Conservation (phyloP, 2,329 filamentous ascomycete genomes). For the Apiospora aurea region DNA sequence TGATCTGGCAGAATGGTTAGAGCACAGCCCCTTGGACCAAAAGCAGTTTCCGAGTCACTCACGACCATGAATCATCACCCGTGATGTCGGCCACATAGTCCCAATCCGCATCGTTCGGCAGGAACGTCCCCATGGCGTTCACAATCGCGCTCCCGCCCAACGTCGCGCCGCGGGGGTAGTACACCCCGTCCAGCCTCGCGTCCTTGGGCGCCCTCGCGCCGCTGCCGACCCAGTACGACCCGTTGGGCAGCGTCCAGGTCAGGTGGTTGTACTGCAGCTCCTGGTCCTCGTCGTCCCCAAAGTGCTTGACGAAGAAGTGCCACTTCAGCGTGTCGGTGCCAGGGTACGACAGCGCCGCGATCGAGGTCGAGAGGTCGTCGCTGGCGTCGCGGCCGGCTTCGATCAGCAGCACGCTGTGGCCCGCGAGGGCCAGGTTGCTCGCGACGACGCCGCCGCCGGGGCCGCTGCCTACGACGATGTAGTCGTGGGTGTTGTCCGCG, state of each 20-base stretch:
- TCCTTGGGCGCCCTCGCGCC: constrained; percentile 33
- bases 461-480: constrained; percentile 58
- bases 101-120: constrained; percentile 35
- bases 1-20: constrained; percentile 27
- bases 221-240: constrained; percentile 33
- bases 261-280: constrained; percentile 45
- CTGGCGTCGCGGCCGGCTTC: constrained; percentile 60
- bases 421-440: constrained; percentile 57
- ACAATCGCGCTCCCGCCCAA: constrained; percentile 39
- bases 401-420: constrained; percentile 58
- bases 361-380: constrained; percentile 32
- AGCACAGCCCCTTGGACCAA: not conserved
- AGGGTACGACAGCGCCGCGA: constrained; percentile 42
- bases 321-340: constrained; percentile 49
- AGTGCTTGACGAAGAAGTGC: constrained; percentile 64
- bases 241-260: constrained; percentile 32
- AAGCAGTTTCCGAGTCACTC: not conserved
- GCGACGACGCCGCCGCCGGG: constrained; percentile 59
- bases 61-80: constrained; percentile 35
- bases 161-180: constrained; percentile 39
- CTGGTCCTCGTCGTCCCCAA: constrained; percentile 54
- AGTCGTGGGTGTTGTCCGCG: not conserved
- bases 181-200: constrained; percentile 36
- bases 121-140: constrained; percentile 29
- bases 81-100: constrained; percentile 34